A percentile compares a stretch with the other conserved stretches of the same genome.
Conservation (phyloP, 164 flowering plant genomes). For the Nelumbo lutea region DNA sequence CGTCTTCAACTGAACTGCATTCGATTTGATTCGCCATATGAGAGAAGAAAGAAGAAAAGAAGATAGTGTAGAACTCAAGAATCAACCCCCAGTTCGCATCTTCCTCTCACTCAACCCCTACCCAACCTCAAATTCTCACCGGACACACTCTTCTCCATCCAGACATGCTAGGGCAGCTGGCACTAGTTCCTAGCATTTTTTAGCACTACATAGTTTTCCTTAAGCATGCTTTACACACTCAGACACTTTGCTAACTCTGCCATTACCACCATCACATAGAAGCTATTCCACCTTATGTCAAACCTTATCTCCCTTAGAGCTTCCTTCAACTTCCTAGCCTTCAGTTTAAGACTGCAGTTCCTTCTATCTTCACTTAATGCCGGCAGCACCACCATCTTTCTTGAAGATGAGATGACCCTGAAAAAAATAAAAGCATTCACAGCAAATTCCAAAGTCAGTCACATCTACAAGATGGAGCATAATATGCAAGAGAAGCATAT, state of each 20-base stretch:
- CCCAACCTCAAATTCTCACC: constrained; percentile 13
- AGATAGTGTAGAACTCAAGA: too few relatives aligned
- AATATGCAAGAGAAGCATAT: too few relatives aligned
- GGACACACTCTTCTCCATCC: constrained; percentile 18
- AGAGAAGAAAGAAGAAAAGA: too few relatives aligned
- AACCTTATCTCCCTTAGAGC: constrained; percentile 38
- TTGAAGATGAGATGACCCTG: constrained; percentile 63
- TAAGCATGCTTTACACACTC: constrained; percentile 1
- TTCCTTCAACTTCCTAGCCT: constrained; percentile 83
- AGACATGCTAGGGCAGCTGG: too few relatives aligned
- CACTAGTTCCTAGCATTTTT: neutral
- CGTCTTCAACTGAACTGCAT: too few relatives aligned
- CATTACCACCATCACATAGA: constrained; percentile 29
- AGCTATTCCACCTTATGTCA: constrained; percentile 49
- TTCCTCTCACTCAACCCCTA: constrained; percentile 24
- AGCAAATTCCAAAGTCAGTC: constrained; percentile 19
- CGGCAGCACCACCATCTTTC: constrained; percentile 65
- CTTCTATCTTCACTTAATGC: constrained; percentile 47
- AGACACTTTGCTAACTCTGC: constrained; percentile 6
- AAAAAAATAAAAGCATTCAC: constrained; percentile 25
- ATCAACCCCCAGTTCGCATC: constrained; percentile 34
- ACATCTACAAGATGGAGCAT: constrained; percentile 22
- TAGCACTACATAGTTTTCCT: constrained; percentile 7
- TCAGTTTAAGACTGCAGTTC: constrained; percentile 54
- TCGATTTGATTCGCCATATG: too few relatives aligned